Evolutionary conservation across 78 protist genomes (phyloP).

Genomic region (Dictyostelium firmibasis): DNA sequence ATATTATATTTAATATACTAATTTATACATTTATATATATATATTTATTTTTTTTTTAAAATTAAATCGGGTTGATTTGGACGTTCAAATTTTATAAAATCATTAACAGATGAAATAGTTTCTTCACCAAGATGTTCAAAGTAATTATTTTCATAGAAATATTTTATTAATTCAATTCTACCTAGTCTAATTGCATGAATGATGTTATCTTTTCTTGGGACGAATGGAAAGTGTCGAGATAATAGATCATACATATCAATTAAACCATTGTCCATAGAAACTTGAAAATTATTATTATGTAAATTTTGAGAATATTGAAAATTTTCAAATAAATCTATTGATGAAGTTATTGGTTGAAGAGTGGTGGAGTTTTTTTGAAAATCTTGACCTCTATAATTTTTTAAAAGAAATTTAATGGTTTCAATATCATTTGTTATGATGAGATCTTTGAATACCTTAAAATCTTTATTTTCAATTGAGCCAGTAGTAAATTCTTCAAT

Average conservation of each 20-base stretch:
- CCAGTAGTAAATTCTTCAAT: background rate
- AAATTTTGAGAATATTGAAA: background rate
- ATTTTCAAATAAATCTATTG: background rate
- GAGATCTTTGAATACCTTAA: background rate
- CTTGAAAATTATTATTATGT: background rate
- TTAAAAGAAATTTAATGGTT: background rate
- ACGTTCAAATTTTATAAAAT: background rate
- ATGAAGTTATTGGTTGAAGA: background rate
- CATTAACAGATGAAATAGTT: background rate
- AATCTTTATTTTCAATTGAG: background rate
- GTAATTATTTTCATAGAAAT: background rate
- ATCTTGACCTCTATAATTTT: background rate
- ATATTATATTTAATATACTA: too few relatives aligned
- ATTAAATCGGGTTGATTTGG: background rate
- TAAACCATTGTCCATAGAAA: background rate
- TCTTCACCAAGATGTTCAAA: background rate
- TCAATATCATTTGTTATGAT: background rate
- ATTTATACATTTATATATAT: background rate
- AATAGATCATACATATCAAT: background rate
- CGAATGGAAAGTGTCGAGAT: background rate
- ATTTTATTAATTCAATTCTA: background rate
- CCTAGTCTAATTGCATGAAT: background rate
- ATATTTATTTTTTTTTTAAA: background rate
- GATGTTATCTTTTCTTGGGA: background rate
- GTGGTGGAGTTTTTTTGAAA: background rate